Percentiles rank a stretch among this genome's conserved stretches.
Evolutionary conservation across 169 alveolate species (phyloP).

Genomic region (Plasmodium vinckei): DNA sequence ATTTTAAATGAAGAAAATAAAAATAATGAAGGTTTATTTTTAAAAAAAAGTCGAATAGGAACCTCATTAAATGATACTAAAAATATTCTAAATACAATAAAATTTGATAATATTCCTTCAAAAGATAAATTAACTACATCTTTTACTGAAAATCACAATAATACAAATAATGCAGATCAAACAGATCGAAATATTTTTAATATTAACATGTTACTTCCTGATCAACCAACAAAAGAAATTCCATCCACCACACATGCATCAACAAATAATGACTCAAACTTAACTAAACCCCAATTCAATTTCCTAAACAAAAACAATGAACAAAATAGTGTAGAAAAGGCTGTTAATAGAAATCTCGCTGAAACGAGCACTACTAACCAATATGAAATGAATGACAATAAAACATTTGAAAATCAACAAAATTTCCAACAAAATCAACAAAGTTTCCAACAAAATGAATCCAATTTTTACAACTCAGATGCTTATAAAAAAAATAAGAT

Average conservation of each 20-base stretch:
- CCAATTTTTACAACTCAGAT: neutral
- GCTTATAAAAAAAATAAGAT: neutral
- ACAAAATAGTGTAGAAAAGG: neutral
- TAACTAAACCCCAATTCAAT: too few species aligned
- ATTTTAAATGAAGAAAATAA: neutral
- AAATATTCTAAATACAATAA: slow-evolving; percentile 43
- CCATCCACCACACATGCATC: neutral
- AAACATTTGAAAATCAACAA: neutral
- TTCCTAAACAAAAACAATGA: neutral
- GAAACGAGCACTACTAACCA: too few species aligned
- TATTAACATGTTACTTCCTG: neutral
- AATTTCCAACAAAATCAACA: neutral
- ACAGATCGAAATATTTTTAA: slow-evolving; percentile 12
- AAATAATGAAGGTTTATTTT: slow-evolving; percentile 22
- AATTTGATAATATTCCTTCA: slow-evolving; percentile 36
- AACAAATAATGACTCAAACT: neutral
- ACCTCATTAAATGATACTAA: slow-evolving; percentile 44
- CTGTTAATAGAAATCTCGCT: neutral
- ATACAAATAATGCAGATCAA: neutral
- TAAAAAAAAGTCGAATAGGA: slow-evolving; percentile 60
- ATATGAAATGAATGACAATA: too few species aligned
- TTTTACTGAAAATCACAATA: slow-evolving; percentile 4
- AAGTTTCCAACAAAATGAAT: neutral
- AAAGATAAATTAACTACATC: slow-evolving; percentile 39
- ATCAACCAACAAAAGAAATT: neutral